Base-by-base conservation (phyloP, 495 filamentous ascomycete genomes). In the Xylona heveae region DNA sequence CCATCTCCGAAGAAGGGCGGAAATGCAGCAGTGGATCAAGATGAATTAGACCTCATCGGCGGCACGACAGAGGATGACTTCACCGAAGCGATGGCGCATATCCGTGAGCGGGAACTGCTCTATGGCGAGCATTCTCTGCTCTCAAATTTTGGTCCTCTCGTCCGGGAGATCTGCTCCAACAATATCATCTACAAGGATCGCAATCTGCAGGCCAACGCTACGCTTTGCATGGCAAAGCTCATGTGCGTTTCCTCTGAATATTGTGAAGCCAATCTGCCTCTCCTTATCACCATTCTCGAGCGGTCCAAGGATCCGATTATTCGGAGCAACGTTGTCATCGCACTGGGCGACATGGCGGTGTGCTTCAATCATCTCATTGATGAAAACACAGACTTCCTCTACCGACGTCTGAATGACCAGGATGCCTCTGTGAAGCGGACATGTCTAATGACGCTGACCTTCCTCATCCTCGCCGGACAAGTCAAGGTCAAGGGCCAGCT, bases 401-500 rank as follows among this genome's bases (percentile, higher is more conserved):
- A 99, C 47, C 71, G 84, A 15, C 71, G 88, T 20, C 64, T 99
- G 2, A 85, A 84, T 27, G 88, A 99, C 45, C 57, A 67, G 7
- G 81, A 94, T 42, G 67, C 66, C 20, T 84, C 75, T 5, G 88
- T 99, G 21, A 95, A 95, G 61, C 69, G 88, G 5, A 99, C 88
- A 1, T 99, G 88, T 53, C 66, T 99, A 9, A 99, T 95, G 88
- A 95, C 88, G 2, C 57, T 99, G 37, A 99, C 90, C 2, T 99
- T 99, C 61, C 55, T 95, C 19, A 99, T 99, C 45, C 57, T 99
- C 17, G 88, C 88, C 0, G 88, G 88, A 13, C 88, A 99, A 53
- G 88, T 99, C 52, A 99, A 99, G 57, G 88, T 99, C 48, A 99
- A 99, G 58, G 88, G 88, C n/a, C 88, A 99, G 54, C 61, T 99